Conservation (phyloP, 495 filamentous ascomycete genomes). For the Penicillium goetzii region DNA sequence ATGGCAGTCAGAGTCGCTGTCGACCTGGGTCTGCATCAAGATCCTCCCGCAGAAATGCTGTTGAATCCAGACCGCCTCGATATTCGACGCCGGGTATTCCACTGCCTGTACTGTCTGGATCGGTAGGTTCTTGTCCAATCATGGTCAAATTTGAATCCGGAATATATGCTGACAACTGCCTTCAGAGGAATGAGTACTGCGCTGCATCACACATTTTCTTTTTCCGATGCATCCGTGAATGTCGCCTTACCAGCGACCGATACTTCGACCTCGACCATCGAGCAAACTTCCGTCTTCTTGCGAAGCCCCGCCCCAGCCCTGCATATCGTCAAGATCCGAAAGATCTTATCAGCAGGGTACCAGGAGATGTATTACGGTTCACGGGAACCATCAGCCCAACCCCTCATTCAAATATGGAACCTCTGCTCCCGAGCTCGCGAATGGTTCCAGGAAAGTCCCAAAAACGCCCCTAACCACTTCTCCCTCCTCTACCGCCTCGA, state of each 20-base stretch:
- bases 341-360: slow-evolving; percentile 80
- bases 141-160: background rate
- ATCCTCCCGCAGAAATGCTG: slow-evolving; percentile 68
- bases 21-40: slow-evolving; percentile 88
- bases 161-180: slow-evolving; percentile 13
- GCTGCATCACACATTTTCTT: slow-evolving; percentile 80
- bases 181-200: slow-evolving; percentile 78
- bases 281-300: slow-evolving; percentile 49
- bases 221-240: slow-evolving; percentile 84
- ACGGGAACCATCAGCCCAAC: slow-evolving; percentile 61
- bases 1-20: slow-evolving; percentile 82
- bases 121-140: slow-evolving; percentile 54
- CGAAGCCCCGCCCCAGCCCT: slow-evolving; percentile 55
- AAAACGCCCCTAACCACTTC: slow-evolving; percentile 58
- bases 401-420: slow-evolving; percentile 62
- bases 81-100: slow-evolving; percentile 76
- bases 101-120: slow-evolving; percentile 85
- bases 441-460: slow-evolving; percentile 67
- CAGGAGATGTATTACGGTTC: slow-evolving; percentile 77
- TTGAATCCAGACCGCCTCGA: slow-evolving; percentile 68
- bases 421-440: slow-evolving; percentile 65
- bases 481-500: slow-evolving; percentile 78
- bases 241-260: slow-evolving; percentile 59
- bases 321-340: slow-evolving; percentile 74
- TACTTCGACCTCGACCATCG: slow-evolving; percentile 38